These are phyloP conservation scores for Dictyostelium firmibasis DNA, from an alignment of 78 protist genomes.

Conservation along the genomic window DNA sequence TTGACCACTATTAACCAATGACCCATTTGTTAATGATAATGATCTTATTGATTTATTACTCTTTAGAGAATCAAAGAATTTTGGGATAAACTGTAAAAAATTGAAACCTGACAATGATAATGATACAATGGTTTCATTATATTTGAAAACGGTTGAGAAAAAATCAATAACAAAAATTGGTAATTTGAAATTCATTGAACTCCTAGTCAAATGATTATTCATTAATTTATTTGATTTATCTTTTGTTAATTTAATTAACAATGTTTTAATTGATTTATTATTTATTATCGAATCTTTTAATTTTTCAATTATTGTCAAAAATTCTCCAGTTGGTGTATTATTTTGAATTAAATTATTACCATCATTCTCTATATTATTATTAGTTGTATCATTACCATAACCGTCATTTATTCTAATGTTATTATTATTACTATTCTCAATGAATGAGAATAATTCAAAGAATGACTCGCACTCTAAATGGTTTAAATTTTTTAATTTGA, in stretches of 20 bases:
- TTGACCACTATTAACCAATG: not conserved
- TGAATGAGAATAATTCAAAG: not conserved
- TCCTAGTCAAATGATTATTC: not conserved
- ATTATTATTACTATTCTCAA: not conserved
- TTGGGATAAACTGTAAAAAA: not conserved
- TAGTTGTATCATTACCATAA: too few species aligned
- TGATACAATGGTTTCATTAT: not conserved
- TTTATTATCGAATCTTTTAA: not conserved
- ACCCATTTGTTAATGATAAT: not conserved
- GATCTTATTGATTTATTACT: not conserved
- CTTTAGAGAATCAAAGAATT: not conserved
- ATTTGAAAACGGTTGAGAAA: not conserved
- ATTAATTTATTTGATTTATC: not conserved
- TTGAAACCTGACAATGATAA: not conserved
- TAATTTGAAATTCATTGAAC: not conserved
- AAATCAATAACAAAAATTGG: not conserved
- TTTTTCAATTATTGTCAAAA: not conserved
- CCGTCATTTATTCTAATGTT: not conserved
- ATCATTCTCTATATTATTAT: too few species aligned
- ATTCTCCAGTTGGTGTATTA: not conserved
- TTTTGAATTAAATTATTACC: not conserved
- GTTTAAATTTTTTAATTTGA: not conserved
- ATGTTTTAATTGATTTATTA: conserved; percentile 3
- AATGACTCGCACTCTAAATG: not conserved
- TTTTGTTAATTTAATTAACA: not conserved